A percentile compares a stretch with the other conserved stretches of the same genome.
Conservation (phyloP, 2,329 filamentous ascomycete species). For the Plectosphaerella plurivora region DNA sequence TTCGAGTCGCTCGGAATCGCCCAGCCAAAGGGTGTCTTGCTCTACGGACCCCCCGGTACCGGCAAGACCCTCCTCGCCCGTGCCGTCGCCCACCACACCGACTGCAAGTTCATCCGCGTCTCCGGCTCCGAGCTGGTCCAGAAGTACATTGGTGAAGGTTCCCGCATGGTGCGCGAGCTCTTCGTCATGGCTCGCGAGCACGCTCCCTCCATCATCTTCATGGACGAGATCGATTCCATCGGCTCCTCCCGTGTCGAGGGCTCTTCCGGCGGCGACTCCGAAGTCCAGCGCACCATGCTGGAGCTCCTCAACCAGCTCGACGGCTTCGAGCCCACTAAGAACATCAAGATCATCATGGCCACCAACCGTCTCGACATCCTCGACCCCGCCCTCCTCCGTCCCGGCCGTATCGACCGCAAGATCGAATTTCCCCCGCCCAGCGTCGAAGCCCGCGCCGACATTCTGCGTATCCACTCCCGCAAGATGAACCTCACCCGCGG, state of each 20-base stretch:
- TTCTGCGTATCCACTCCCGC: conserved; percentile 92
- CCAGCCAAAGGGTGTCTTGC: conserved; percentile 93
- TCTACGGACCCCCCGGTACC: conserved; percentile 95
- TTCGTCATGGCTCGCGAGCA: conserved; percentile 99
- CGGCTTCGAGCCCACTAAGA: conserved; percentile 98
- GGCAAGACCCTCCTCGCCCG: conserved; percentile 94
- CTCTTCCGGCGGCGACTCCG: conserved; percentile 90
- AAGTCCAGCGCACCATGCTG: conserved; percentile 98
- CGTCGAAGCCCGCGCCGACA: conserved; percentile 93
- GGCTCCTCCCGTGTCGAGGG: conserved; percentile 96
- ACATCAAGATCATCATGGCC: conserved; percentile 99
- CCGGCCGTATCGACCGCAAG: conserved; percentile 97
- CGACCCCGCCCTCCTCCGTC: conserved; percentile 87
- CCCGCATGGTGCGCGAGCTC: conserved; percentile 95
- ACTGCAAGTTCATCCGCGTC: conserved; percentile 98
- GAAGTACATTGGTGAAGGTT: conserved; percentile 98
- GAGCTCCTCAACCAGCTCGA: conserved; percentile 97
- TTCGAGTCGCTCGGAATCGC: conserved; percentile 99
- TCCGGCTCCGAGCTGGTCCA: conserved; percentile 95
- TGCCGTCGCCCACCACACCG: conserved; percentile 96
- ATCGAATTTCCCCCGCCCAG: conserved; percentile 98
- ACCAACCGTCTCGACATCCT: conserved; percentile 97
- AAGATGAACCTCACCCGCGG: conserved; percentile 98
- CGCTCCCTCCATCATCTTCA: conserved; percentile 98
- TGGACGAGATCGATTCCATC: conserved; percentile 99